phyloP scores from a whole-genome alignment of 164 flowering plant species.

The Liriodendron chinense region DNA sequence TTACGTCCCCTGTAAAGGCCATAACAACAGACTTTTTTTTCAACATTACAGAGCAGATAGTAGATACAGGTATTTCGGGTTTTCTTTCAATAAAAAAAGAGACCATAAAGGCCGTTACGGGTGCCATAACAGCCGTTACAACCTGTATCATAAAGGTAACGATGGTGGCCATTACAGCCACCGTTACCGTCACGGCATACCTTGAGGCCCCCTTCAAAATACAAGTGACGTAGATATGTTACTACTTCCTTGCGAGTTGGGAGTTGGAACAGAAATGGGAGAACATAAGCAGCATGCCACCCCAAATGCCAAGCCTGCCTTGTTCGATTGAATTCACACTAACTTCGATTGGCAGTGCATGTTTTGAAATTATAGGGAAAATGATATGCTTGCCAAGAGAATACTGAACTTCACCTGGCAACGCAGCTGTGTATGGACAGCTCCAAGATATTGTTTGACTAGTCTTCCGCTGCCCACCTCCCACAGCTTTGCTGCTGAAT shows the following conservation, averaged over 20 bases:
- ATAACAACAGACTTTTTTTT: no score
- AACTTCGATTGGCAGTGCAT: not conserved
- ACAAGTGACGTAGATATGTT: no score
- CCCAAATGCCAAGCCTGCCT: not conserved
- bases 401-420: constrained; percentile 49
- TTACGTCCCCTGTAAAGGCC: no score
- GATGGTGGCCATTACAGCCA: no score
- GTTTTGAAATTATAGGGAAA: not conserved
- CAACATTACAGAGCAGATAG: no score
- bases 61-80: no score
- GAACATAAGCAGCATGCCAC: not conserved
- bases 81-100: no score
- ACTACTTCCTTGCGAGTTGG: not conserved
- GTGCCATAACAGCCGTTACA: no score
- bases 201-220: no score
- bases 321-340: not conserved
- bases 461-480: constrained; percentile 79
- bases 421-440: constrained; percentile 60
- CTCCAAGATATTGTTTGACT: constrained; percentile 80
- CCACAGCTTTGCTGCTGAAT: constrained; percentile 79
- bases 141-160: no score
- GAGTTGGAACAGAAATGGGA: not conserved
- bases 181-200: no score
- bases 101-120: no score
- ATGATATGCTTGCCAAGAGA: not conserved